Percentiles rank a stretch among this genome's conserved stretches.
These are phyloP conservation scores for Vachellia pachyceras DNA, from an alignment of 306 rosid species.

Conservation along the genomic window DNA sequence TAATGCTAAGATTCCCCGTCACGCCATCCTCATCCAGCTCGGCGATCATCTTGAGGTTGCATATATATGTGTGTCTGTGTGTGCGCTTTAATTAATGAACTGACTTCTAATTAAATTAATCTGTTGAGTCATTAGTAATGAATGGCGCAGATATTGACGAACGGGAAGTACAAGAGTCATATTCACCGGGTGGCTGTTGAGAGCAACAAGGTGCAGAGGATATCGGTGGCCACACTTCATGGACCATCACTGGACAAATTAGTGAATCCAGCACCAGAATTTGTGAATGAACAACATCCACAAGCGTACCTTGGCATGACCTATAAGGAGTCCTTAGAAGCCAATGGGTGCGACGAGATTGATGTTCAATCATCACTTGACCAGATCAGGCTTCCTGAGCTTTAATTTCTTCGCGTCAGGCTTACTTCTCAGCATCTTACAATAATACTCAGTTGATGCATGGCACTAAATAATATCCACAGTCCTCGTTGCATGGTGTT, in stretches of 20 bases:
- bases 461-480: background rate
- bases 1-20: constrained; percentile 51
- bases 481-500: background rate
- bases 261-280: constrained; percentile 48
- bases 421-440: background rate
- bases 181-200: constrained; percentile 60
- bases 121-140: background rate
- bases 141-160: constrained; percentile 51
- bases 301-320: constrained; percentile 47
- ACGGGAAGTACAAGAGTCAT: constrained; percentile 68
- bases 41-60: constrained; percentile 69
- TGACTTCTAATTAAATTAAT: background rate
- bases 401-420: background rate
- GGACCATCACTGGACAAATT: constrained; percentile 57
- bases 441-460: background rate
- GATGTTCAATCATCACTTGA: constrained; percentile 45
- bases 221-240: constrained; percentile 58
- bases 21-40: constrained; percentile 59
- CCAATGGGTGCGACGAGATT: constrained; percentile 39
- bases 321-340: constrained; percentile 55
- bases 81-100: background rate
- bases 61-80: too few relatives aligned
- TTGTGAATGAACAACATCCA: constrained; percentile 53
- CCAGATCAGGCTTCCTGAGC: background rate
- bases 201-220: constrained; percentile 55